Evolutionary conservation across 306 rosid genomes (phyloP).

Genomic region (Rosa rugosa): DNA sequence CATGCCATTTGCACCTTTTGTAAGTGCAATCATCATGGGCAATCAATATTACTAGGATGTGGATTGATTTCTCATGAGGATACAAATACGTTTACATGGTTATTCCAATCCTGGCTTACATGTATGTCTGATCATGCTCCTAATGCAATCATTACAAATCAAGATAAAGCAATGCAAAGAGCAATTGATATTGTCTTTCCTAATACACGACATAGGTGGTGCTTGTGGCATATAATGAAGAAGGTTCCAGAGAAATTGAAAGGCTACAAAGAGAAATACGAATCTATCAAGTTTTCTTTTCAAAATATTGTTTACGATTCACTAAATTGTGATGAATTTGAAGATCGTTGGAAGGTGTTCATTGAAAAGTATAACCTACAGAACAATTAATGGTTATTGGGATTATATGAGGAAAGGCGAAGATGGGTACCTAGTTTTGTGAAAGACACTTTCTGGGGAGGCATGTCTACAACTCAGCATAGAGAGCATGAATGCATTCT

Average conservation of each 20-base stretch:
- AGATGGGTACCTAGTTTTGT: constrained; percentile 30
- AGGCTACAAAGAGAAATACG: constrained; percentile 1
- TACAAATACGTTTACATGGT: background rate
- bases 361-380: constrained; percentile 6
- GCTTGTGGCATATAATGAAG: constrained; percentile 27
- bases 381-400: constrained; percentile 14
- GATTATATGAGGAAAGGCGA: constrained; percentile 14
- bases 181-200: constrained; percentile 27
- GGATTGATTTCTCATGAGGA: background rate
- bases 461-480: constrained; percentile 22
- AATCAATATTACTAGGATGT: background rate
- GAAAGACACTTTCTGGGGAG: constrained; percentile 27
- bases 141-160: constrained; percentile 22
- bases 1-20: background rate
- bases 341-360: constrained; percentile 20
- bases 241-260: constrained; percentile 23
- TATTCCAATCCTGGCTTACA: background rate
- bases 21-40: background rate
- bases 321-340: constrained; percentile 9
- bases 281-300: constrained; percentile 14
- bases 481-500: constrained; percentile 18
- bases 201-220: constrained; percentile 24
- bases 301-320: constrained; percentile 22
- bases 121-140: background rate
- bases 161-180: constrained; percentile 25